Evolutionary conservation across 805 yeast species (phyloP).

Genomic region (Cyberlindnera euphorbiiphila): DNA sequence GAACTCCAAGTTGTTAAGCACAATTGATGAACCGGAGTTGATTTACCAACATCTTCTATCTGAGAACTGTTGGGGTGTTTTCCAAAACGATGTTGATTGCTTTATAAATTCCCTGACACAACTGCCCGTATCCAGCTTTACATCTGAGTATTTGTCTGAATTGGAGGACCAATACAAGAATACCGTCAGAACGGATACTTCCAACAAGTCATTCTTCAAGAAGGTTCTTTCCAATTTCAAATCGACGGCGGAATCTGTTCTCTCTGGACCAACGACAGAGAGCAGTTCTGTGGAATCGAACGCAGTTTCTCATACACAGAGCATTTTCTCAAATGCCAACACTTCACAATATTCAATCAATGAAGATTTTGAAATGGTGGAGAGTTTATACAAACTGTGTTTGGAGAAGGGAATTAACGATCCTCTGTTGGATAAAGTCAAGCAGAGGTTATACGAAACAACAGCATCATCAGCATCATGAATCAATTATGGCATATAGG

Average conservation of each 20-base stretch:
- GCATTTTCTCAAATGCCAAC: constrained; percentile 16
- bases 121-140: constrained; percentile 17
- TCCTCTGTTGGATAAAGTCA: constrained; percentile 22
- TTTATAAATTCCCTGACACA: constrained; percentile 31
- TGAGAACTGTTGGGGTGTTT: constrained; percentile 39
- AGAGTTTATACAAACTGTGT: constrained; percentile 23
- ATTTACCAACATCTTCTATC: constrained; percentile 39
- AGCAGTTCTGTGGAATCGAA: neutral
- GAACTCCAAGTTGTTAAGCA: constrained; percentile 38
- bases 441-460: constrained; percentile 13
- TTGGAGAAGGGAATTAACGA: constrained; percentile 19
- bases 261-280: constrained; percentile 10
- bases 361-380: constrained; percentile 21
- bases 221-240: constrained; percentile 15
- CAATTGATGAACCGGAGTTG: constrained; percentile 37
- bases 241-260: constrained; percentile 14
- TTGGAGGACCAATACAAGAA: constrained; percentile 10
- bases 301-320: neutral
- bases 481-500: neutral
- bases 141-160: constrained; percentile 3
- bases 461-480: neutral
- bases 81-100: constrained; percentile 33
- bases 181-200: constrained; percentile 1
- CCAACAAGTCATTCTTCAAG: constrained; percentile 16
- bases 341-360: constrained; percentile 17